Evolutionary conservation across 75 land plant genomes (phyloP).

Genomic region (Chamaecyparis obtusa): DNA sequence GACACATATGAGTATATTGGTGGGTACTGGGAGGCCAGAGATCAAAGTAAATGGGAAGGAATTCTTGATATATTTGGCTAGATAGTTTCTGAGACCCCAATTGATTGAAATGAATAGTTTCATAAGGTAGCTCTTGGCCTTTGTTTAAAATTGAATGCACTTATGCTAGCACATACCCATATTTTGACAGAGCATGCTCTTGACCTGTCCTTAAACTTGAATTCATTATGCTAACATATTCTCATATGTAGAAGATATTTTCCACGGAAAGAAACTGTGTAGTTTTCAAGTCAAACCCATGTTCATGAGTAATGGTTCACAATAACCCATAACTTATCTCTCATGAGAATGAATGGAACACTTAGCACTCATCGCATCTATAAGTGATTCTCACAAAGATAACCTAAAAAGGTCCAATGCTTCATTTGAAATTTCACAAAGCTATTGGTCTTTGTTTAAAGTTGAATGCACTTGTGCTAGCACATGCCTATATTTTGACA

Average conservation of each 20-base stretch:
- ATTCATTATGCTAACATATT: too few species aligned
- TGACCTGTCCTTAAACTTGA: too few species aligned
- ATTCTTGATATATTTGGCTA: constrained; percentile 94
- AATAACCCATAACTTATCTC: too few species aligned
- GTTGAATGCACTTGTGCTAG: neutral
- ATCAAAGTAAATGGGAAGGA: constrained; percentile 51
- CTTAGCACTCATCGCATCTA: too few species aligned
- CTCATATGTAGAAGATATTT: too few species aligned
- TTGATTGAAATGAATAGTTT: neutral
- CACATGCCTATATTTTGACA: neutral
- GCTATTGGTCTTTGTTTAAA: neutral
- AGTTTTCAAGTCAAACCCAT: too few species aligned
- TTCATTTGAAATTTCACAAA: neutral
- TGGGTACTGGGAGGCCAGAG: constrained; percentile 96
- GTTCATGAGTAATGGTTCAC: too few species aligned
- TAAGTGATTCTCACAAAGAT: too few species aligned
- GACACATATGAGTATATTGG: constrained; percentile 68
- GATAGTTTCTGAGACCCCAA: constrained; percentile 31
- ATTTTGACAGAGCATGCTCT: neutral
- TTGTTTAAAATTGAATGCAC: neutral
- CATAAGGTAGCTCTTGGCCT: neutral
- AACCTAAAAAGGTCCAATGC: too few species aligned
- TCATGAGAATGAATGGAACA: too few species aligned
- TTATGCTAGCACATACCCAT: neutral
- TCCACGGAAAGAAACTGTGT: too few species aligned